Evolutionary conservation across 2,329 filamentous ascomycete genomes (phyloP).

Genomic region (Acephala macrosclerotiorum): DNA sequence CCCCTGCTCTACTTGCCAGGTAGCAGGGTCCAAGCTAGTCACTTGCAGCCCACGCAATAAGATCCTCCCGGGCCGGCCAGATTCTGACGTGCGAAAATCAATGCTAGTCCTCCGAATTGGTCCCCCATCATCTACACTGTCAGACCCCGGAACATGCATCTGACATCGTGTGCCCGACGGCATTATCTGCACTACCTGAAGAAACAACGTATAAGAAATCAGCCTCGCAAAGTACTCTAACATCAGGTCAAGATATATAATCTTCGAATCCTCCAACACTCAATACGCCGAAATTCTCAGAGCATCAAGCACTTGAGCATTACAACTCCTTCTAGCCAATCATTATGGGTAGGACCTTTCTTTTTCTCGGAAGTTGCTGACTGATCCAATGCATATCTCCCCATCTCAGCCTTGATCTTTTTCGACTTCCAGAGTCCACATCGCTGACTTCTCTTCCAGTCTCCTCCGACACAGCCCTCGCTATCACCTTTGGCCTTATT

Average conservation of each 20-base stretch:
- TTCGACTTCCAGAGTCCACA: neutral
- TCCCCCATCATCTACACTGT: neutral
- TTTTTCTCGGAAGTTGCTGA: neutral
- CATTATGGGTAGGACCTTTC: neutral
- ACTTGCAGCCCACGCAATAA: neutral
- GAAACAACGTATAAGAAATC: neutral
- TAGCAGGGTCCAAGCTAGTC: neutral
- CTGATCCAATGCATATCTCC: neutral
- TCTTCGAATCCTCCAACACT: neutral
- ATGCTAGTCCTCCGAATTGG: neutral
- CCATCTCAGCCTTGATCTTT: neutral
- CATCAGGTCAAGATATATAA: neutral
- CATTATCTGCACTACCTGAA: neutral
- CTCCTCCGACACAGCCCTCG: conserved; percentile 10
- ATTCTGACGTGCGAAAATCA: too few relatives aligned
- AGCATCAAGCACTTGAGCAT: too few relatives aligned
- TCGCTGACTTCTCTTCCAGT: neutral
- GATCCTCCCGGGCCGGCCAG: neutral
- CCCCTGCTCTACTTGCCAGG: neutral
- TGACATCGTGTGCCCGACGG: neutral
- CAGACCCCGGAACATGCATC: neutral
- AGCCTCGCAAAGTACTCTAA: neutral
- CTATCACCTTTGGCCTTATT: conserved; percentile 14
- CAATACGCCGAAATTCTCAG: neutral
- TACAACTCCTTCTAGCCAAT: neutral